Conservation (phyloP, 2,329 filamentous ascomycete species). For the Alternaria conjuncta region DNA sequence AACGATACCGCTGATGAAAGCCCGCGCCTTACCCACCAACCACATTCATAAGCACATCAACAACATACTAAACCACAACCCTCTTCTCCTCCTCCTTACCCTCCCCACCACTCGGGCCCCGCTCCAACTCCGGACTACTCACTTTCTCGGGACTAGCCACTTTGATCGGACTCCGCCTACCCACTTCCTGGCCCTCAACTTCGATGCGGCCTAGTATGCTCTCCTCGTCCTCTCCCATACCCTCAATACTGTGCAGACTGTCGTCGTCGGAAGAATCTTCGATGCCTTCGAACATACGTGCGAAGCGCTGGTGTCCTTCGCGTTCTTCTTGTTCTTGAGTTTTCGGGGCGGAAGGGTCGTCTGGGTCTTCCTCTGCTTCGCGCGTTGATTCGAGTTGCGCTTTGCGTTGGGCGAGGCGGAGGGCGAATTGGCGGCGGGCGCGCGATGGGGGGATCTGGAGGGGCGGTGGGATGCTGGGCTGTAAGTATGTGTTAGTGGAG, state of each 20-base stretch:
- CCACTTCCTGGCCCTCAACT: slow-evolving; percentile 6
- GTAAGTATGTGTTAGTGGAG: slow-evolving; percentile 42
- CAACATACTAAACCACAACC: slow-evolving; percentile 2
- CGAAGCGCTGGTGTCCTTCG: slow-evolving; percentile 43
- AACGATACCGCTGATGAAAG: neutral
- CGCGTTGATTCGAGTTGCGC: slow-evolving; percentile 36
- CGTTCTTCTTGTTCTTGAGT: slow-evolving; percentile 37
- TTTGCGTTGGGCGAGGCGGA: slow-evolving; percentile 69
- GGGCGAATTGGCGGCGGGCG: slow-evolving; percentile 88
- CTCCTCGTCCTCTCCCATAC: slow-evolving; percentile 18
- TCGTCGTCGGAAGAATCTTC: slow-evolving; percentile 41
- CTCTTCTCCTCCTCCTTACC: neutral
- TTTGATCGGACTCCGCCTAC: slow-evolving; percentile 1
- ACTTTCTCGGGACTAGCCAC: slow-evolving; percentile 8
- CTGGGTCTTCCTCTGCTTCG: slow-evolving; percentile 26
- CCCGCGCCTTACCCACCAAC: neutral
- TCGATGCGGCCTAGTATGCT: slow-evolving; percentile 5
- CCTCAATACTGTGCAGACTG: slow-evolving; percentile 17
- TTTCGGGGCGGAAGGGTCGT: slow-evolving; percentile 11
- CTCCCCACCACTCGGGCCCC: neutral
- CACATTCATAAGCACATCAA: neutral
- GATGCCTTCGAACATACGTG: slow-evolving; percentile 44
- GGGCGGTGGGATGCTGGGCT: slow-evolving; percentile 53
- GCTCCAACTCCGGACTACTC: slow-evolving; percentile 5
- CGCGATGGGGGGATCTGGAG: slow-evolving; percentile 87